phyloP scores from a whole-genome alignment of 2,329 filamentous ascomycete genomes.

The Cladosporium sp. region DNA sequence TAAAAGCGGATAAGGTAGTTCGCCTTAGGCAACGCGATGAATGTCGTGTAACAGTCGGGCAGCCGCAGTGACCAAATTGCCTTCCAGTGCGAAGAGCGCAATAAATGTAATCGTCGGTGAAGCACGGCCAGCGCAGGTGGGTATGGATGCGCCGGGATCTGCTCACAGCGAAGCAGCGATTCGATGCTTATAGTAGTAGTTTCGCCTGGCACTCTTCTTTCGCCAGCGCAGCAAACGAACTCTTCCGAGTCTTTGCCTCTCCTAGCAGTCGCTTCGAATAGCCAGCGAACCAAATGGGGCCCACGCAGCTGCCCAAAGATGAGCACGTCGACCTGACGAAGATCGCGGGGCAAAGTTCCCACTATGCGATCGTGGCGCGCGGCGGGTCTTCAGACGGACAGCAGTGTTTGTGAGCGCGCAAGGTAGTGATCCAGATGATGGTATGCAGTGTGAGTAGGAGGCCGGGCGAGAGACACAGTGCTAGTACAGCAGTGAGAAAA shows the following conservation, averaged over 20 bases:
- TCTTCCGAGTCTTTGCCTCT: conserved; percentile 4
- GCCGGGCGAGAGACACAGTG: conserved; percentile 5
- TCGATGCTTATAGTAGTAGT: not conserved
- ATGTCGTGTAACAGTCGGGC: conserved; percentile 2
- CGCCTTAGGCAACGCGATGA: not conserved
- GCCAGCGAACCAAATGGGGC: conserved; percentile 7
- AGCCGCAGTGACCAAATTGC: not conserved
- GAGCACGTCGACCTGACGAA: not conserved
- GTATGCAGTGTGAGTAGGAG: not conserved
- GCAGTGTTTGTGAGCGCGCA: not conserved
- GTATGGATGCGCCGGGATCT: conserved; percentile 16
- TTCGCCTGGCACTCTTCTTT: not conserved
- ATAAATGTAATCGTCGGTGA: conserved; percentile 17
- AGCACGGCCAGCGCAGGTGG: conserved; percentile 13
- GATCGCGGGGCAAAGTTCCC: conserved; percentile 11
- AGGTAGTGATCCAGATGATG: conserved; percentile 6
- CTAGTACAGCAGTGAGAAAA: not conserved
- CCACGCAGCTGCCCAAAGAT: conserved; percentile 1
- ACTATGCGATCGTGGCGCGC: conserved; percentile 3
- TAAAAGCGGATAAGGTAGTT: not conserved
- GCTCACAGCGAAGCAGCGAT: not conserved
- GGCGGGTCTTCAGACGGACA: conserved; percentile 10
- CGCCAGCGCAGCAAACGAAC: conserved; percentile 6
- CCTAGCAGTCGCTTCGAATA: not conserved
- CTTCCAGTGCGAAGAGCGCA: not conserved